These are phyloP conservation scores for Melanopsichium pennsylvanicum DNA, from an alignment of 1,284 basidiomycete genomes.

Conservation along the genomic window DNA sequence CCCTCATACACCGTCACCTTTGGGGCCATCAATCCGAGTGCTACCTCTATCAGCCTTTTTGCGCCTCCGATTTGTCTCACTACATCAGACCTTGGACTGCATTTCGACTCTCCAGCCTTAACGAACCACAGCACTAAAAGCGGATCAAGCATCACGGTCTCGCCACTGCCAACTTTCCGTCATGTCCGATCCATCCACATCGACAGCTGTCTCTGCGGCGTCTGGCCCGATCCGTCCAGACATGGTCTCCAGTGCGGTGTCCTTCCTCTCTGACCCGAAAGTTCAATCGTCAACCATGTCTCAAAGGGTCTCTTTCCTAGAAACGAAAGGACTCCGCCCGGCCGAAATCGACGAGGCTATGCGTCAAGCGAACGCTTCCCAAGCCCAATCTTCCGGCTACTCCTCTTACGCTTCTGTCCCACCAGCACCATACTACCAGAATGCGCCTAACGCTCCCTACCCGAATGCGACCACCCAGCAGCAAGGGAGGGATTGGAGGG, in stretches of 20 bases:
- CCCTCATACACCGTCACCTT: too few species aligned
- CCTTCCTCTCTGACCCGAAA: constrained; percentile 68
- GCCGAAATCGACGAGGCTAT: constrained; percentile 88
- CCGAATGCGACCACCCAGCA: constrained; percentile 23
- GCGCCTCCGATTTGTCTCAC: too few species aligned
- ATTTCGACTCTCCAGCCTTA: too few species aligned
- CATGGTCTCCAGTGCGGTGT: constrained; percentile 60
- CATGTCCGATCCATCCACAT: constrained; percentile 49
- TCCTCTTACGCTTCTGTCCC: constrained; percentile 30
- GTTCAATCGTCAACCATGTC: constrained; percentile 76
- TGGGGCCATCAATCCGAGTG: too few species aligned
- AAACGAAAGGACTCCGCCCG: constrained; percentile 86
- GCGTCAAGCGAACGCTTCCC: constrained; percentile 66
- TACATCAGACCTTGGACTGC: too few species aligned
- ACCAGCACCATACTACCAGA: constrained; percentile 40
- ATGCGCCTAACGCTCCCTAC: constrained; percentile 23
- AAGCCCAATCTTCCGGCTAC: constrained; percentile 19
- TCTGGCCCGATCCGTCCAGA: constrained; percentile 48
- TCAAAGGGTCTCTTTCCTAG: constrained; percentile 89
- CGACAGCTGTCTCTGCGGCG: constrained; percentile 22
- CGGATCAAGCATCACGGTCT: too few species aligned
- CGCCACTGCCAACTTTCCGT: too few species aligned
- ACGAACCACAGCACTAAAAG: too few species aligned
- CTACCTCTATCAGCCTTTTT: too few species aligned
- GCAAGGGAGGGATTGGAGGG: constrained; percentile 61